Conservation (phyloP, 2,329 filamentous ascomycete species). For the Phaeosphaeriaceae sp. region DNA sequence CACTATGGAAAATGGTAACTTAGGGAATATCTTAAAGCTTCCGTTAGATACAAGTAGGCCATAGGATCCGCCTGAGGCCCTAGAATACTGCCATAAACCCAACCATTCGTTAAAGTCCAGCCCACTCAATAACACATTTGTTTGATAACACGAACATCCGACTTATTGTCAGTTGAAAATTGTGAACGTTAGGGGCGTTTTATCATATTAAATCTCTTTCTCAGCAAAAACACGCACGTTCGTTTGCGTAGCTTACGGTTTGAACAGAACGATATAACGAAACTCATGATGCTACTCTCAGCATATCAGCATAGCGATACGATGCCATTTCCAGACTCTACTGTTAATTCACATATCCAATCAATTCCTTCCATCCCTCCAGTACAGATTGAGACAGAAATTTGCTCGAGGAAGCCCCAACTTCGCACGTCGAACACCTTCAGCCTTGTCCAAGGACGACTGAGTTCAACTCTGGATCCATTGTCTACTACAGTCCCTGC, state of each 20-base stretch:
- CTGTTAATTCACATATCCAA: conserved; percentile 2
- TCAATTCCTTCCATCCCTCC: background rate
- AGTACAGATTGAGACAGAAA: background rate
- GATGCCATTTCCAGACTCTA: background rate
- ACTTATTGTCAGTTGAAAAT: too few relatives aligned
- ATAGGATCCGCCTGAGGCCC: conserved; percentile 8
- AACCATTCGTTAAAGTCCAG: too few relatives aligned
- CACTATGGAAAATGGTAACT: conserved; percentile 2
- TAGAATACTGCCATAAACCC: conserved; percentile 1
- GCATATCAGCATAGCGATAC: conserved; percentile 5
- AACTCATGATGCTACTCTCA: conserved; percentile 19
- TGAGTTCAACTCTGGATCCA: conserved; percentile 18
- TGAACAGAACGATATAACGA: background rate
- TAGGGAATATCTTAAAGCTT: background rate
- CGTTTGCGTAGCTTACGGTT: background rate
- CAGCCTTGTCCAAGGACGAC: conserved; percentile 22
- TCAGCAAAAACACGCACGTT: too few relatives aligned
- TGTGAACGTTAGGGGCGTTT: too few relatives aligned
- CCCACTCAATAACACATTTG: too few relatives aligned
- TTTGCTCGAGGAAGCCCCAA: conserved; percentile 20
- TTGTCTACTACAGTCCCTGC: conserved; percentile 25
- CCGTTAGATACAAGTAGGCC: conserved; percentile 22
- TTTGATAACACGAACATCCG: too few relatives aligned
- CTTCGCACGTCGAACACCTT: conserved; percentile 30
- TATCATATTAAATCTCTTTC: too few relatives aligned